Conservation (phyloP, 441 rosid genomes). For the Lepidium campestre region DNA sequence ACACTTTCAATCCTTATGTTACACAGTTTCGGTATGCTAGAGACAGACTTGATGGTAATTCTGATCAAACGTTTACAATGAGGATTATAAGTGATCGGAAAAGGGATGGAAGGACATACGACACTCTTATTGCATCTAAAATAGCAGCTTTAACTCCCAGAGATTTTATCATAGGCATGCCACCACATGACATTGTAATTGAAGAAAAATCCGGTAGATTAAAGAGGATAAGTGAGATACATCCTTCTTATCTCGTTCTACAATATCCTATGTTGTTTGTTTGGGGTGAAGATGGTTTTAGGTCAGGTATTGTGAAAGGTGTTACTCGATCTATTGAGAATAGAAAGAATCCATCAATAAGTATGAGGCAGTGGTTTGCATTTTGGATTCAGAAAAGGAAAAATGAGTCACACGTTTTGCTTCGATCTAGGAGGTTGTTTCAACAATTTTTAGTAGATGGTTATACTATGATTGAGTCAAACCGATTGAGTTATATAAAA, state of each 20-base stretch:
- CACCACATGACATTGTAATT: no score
- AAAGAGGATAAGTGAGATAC: not conserved
- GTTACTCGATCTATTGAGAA: not conserved
- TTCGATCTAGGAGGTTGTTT: not conserved
- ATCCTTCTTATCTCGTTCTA: not conserved
- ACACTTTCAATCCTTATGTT: no score
- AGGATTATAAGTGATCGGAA: no score
- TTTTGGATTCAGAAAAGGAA: not conserved
- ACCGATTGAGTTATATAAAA: not conserved
- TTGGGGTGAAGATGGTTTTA: not conserved
- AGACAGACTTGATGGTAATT: no score
- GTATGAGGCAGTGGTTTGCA: not conserved
- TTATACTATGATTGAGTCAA: not conserved
- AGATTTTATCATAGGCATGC: no score
- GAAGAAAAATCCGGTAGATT: not conserved
- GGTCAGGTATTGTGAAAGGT: not conserved
- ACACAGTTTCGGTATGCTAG: no score
- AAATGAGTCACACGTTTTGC: not conserved
- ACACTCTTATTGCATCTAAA: no score
- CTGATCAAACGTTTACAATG: no score
- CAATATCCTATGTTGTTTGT: not conserved
- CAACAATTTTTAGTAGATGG: not conserved
- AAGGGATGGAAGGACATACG: no score
- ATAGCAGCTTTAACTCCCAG: no score
- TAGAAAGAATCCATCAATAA: not conserved